Percentiles rank a stretch among this genome's conserved stretches.
phyloP scores from a whole-genome alignment of 2,329 filamentous ascomycete species.

The Hortaea sp. region DNA sequence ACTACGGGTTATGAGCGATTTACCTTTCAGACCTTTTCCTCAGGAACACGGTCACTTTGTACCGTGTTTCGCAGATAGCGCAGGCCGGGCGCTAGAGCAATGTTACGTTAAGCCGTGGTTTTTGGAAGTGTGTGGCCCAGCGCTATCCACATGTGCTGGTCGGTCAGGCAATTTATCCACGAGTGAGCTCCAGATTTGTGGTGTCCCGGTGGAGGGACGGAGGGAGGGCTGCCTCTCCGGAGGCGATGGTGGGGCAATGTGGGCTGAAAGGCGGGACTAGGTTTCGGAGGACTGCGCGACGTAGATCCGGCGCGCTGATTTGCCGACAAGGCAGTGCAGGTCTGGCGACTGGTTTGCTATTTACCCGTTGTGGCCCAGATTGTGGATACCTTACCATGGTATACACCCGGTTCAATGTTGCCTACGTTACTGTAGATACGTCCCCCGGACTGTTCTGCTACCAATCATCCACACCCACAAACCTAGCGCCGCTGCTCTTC shows the following conservation, averaged over 20 bases:
- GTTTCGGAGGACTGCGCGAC: too few relatives aligned
- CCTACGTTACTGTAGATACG: too few relatives aligned
- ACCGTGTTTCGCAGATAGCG: background rate
- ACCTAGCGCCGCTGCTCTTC: slow-evolving; percentile 23
- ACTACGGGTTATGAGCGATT: background rate
- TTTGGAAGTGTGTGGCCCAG: background rate
- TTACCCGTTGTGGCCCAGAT: too few relatives aligned
- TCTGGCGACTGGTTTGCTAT: background rate
- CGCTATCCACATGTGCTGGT: background rate
- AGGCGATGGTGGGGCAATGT: too few relatives aligned
- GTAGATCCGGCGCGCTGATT: too few relatives aligned
- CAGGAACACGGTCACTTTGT: background rate
- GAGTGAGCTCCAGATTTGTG: background rate
- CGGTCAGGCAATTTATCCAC: background rate
- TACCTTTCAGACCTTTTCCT: background rate
- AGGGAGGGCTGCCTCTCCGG: too few relatives aligned
- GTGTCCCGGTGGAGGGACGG: too few relatives aligned
- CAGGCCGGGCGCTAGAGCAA: background rate
- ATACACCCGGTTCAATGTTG: too few relatives aligned
- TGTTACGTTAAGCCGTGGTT: background rate
- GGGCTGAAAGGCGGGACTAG: too few relatives aligned
- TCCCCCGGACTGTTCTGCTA: background rate
- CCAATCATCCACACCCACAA: slow-evolving; percentile 4
- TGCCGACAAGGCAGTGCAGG: background rate
- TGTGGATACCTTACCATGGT: too few relatives aligned